Base-by-base conservation (phyloP, 306 rosid genomes). In the Dalbergia cultrata region DNA sequence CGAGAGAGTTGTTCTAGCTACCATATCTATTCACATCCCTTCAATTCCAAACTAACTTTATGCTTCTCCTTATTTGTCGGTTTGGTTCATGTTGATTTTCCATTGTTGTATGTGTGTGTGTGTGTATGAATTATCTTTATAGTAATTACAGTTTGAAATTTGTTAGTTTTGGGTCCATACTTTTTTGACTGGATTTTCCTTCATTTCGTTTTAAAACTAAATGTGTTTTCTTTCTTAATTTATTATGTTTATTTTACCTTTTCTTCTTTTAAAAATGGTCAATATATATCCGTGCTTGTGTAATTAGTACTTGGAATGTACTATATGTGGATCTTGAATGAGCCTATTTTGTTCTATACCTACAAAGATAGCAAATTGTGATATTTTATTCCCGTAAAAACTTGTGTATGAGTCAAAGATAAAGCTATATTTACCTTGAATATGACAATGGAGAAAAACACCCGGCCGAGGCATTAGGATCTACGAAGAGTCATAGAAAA, bases 11-110 rank as follows among this genome's bases (percentile, higher is more conserved):
- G 90, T 92, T 90, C 89, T 81, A 89, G 90, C 94, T 65, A 86
- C 87, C 90, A 74, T 70, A 84, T 72, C 95, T 89, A 89, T 92
- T 90, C 84, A 83, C 82, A 81, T 94, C 86, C 82, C 84, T 88
- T 85, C 87, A 85, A 72, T 89, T 90, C 89, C 80, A 88, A 85
- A 86, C 85, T 80, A 87, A 85, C 88, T 82, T 67, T 83, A 67
- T 81, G 89, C 80, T 86, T 87, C 90, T 74, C 91, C 93, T 82
- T 82, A 43, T 31, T 62, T 89, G 79, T 92, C 87, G 90, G 84
- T 89, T 89, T 86, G 87, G 86, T 88, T 86, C 74, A 76, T 77
- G 74, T 83, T 83, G 80, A 67, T 75, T 88, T 82, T 74, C 76
- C 87, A 74, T 75, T 67, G 70, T 84, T 66, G 21, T 60, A 49